Conservation (phyloP, 139 green algal species). For the Chlorella ohadii region DNA sequence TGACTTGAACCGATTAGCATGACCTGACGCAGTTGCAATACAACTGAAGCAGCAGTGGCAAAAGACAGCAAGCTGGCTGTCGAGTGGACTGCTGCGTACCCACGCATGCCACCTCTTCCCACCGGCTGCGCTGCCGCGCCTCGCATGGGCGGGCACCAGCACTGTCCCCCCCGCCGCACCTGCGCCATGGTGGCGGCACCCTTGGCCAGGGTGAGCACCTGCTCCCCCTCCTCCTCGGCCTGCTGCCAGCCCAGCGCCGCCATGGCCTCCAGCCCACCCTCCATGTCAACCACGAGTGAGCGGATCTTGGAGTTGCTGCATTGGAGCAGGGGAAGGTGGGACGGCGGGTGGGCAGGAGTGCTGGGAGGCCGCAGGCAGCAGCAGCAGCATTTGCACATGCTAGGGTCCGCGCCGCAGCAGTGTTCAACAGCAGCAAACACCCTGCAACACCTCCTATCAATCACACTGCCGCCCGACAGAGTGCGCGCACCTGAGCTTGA, state of each 20-base stretch:
- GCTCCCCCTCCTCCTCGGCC: constrained; percentile 38
- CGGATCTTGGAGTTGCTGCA: constrained; percentile 47
- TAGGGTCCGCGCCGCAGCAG: too few species aligned
- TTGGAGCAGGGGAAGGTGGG: too few species aligned
- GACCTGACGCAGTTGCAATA: too few species aligned
- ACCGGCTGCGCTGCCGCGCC: too few species aligned
- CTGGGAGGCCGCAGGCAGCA: too few species aligned
- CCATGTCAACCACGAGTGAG: constrained; percentile 12
- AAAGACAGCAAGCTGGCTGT: neutral
- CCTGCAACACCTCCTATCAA: too few species aligned
- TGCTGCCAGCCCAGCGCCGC: constrained; percentile 47
- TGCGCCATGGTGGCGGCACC: constrained; percentile 44
- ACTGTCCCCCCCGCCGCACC: constrained; percentile 7
- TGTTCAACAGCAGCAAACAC: too few species aligned
- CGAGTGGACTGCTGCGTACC: too few species aligned
- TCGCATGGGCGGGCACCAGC: neutral
- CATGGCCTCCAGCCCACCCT: constrained; percentile 42
- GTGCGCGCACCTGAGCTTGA: constrained; percentile 22
- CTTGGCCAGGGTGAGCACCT: constrained; percentile 32
- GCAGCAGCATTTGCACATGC: too few species aligned
- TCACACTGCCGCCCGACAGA: too few species aligned
- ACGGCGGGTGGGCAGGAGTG: neutral
- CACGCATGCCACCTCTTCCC: too few species aligned
- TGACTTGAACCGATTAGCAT: too few species aligned
- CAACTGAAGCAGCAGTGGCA: neutral